Percentiles rank a stretch among this genome's conserved stretches.
phyloP scores from a whole-genome alignment of 2,329 filamentous ascomycete genomes.

The Aspergillus tanneri region DNA sequence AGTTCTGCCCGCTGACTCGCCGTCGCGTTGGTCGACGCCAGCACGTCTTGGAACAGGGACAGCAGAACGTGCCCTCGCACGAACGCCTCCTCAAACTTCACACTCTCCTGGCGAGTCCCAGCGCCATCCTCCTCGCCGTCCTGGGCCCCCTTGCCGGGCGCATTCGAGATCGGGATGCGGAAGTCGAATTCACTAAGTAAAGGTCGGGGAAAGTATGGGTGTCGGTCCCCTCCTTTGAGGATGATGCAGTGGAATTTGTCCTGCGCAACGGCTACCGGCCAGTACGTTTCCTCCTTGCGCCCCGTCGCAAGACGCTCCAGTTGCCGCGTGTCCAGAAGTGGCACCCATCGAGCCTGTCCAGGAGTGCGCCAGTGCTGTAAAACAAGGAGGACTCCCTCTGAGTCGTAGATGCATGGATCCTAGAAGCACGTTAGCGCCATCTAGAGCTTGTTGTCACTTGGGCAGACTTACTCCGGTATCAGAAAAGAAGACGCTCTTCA shows the following conservation, averaged over 20 bases:
- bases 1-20: conserved; percentile 66
- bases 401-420: conserved; percentile 96
- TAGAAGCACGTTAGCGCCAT: conserved; percentile 32
- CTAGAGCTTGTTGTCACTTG: not conserved
- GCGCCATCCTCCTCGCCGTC: conserved; percentile 41
- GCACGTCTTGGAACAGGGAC: conserved; percentile 71
- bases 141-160: conserved; percentile 40
- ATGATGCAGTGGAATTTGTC: conserved; percentile 98
- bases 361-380: conserved; percentile 86
- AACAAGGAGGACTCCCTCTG: conserved; percentile 81
- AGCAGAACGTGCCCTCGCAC: conserved; percentile 71
- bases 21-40: conserved; percentile 65
- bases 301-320: conserved; percentile 79
- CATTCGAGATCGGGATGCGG: conserved; percentile 71
- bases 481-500: conserved; percentile 88
- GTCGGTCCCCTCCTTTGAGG: conserved; percentile 88
- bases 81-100: conserved; percentile 73
- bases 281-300: conserved; percentile 86
- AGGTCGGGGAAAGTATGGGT: conserved; percentile 89
- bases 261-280: conserved; percentile 89
- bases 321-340: conserved; percentile 83
- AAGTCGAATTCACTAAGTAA: conserved; percentile 93
- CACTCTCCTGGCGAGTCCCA: conserved; percentile 33
- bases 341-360: conserved; percentile 85
- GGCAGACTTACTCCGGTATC: conserved; percentile 70